Evolutionary conservation across 2,329 filamentous ascomycete species (phyloP), one percentile per base, ranked within the genome.

Genomic region (Penicillium sp.): DNA sequence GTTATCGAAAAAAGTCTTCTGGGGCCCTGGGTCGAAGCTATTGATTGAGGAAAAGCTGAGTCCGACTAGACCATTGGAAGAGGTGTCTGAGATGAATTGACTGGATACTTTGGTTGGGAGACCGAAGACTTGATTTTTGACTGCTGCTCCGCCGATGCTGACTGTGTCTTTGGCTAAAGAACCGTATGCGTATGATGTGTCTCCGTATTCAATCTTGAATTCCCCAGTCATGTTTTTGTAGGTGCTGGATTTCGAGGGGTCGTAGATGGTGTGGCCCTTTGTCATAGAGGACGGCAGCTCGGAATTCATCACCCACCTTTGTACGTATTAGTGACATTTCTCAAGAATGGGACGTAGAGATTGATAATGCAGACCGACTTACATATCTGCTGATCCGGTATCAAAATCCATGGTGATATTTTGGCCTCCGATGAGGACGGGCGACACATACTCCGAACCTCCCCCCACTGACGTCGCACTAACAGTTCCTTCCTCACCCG

Each of bases 1-100:
- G 70, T 89, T 91, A 67, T 90, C 87, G 70, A 91, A 90, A 73
- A 91, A 92, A 11, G 88, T 91, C 74, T 86, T 87, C 63, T 89
- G 86, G 61, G 80, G 76, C 16, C 79, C 75, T 1, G 88, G 88
- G 68, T 81, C 69, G 58, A 90, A 83, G 1, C 84, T 87, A 73
- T 90, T 91, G 70, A 89, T 80, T 39, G 74, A 79, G 55, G 82
- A 83, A 69, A 88, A 91, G 9, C 83, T 88, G 26, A 91, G 81
- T 11, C 89, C 88, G 26, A 91, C 78, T 5, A 91, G 81, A n/a
- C 88, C 88, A 69, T 88, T 86, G 62, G 81, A 87, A 61, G 80
- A 75, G n/a, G 79, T 79, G 67, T 89, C 85, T 33, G 80, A 54
- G 37, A 84, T 71, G 71, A 91, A 90, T 2, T 80, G 80, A 11